Evolutionary conservation across 2,329 filamentous ascomycete species (phyloP).

Genomic region (Coniochaeta pulveracea): DNA sequence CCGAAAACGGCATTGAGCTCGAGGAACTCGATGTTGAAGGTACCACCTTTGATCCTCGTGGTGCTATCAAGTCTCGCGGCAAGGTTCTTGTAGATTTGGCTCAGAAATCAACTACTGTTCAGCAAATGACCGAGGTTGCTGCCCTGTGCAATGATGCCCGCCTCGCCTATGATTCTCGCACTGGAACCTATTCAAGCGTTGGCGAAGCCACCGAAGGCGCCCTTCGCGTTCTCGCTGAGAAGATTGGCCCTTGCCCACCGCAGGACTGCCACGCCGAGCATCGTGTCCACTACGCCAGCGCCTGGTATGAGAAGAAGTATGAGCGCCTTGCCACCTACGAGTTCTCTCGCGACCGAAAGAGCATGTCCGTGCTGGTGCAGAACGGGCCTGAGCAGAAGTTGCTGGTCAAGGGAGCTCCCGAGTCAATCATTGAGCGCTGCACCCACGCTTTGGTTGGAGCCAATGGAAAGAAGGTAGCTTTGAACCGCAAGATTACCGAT

Average conservation of each 20-base stretch:
- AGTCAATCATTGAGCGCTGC: conserved; percentile 89
- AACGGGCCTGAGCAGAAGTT: conserved; percentile 62
- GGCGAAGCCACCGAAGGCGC: conserved; percentile 95
- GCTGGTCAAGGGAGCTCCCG: conserved; percentile 91
- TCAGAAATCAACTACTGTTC: conserved; percentile 62
- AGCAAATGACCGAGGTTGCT: conserved; percentile 62
- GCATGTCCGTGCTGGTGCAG: conserved; percentile 91
- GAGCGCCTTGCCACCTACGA: conserved; percentile 80
- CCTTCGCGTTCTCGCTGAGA: conserved; percentile 81
- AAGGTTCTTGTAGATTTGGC: conserved; percentile 58
- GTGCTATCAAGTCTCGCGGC: conserved; percentile 58
- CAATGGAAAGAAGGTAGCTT: conserved; percentile 63
- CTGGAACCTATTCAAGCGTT: conserved; percentile 65
- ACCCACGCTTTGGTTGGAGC: conserved; percentile 68
- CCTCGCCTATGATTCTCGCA: conserved; percentile 70
- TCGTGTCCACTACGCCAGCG: conserved; percentile 70
- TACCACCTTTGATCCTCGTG: conserved; percentile 81
- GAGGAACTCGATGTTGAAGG: conserved; percentile 86
- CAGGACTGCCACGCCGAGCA: conserved; percentile 40
- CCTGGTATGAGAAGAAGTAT: conserved; percentile 68
- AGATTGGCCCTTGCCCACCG: conserved; percentile 74
- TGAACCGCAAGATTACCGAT: conserved; percentile 58
- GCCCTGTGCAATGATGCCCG: conserved; percentile 83
- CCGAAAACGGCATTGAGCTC: conserved; percentile 58
- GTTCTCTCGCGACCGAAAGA: conserved; percentile 96